Conservation (phyloP, 164 flowering plant species). For the Kalanchoe fedtschenkoi region DNA sequence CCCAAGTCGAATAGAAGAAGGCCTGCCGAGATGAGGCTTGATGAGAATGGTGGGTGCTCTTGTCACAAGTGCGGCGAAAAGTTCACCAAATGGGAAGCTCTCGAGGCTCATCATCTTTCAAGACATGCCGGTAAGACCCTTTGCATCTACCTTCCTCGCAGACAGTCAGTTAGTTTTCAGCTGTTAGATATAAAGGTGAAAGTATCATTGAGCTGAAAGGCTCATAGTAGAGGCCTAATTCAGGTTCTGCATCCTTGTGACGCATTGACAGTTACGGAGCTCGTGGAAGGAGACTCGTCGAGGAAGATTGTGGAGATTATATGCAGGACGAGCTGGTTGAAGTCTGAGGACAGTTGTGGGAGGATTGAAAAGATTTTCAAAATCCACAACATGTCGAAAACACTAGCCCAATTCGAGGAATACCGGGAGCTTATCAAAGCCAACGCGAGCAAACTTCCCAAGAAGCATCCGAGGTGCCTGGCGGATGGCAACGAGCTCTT, state of each 20-base stretch:
- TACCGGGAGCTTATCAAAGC: conserved; percentile 53
- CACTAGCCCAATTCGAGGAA: conserved; percentile 56
- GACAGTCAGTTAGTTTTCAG: too few species aligned
- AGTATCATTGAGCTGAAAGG: too few species aligned
- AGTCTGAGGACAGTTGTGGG: conserved; percentile 40
- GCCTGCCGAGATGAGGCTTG: not conserved
- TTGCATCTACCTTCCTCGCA: not conserved
- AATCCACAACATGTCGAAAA: conserved; percentile 67
- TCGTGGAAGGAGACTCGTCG: conserved; percentile 59
- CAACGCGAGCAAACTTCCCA: conserved; percentile 59
- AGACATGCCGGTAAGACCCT: conserved; percentile 28
- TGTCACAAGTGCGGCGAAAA: conserved; percentile 31
- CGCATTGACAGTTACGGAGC: conserved; percentile 59
- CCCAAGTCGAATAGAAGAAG: not conserved
- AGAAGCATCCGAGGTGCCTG: conserved; percentile 66
- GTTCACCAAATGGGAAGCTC: conserved; percentile 19
- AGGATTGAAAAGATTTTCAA: conserved; percentile 52
- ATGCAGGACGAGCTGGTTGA: conserved; percentile 54
- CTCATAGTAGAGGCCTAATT: too few species aligned
- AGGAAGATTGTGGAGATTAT: conserved; percentile 64
- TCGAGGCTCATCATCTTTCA: conserved; percentile 32
- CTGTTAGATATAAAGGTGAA: too few species aligned
- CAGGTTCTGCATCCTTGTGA: not conserved
- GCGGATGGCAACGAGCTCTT: conserved; percentile 72
- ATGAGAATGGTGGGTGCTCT: conserved; percentile 3